Conservation (phyloP, 306 rosid species). For the Lathyrus oleraceus region DNA sequence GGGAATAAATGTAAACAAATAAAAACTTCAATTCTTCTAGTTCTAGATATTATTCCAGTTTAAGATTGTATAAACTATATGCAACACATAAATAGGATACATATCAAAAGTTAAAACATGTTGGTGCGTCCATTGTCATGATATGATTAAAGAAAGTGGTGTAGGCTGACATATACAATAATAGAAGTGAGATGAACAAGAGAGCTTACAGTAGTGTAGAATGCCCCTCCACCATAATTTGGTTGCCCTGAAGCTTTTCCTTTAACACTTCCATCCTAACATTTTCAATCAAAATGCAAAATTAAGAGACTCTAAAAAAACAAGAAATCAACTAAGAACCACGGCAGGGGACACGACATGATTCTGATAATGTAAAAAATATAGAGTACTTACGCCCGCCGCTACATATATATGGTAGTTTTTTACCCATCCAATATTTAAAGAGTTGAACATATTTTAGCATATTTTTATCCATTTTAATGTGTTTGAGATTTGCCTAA, state of each 20-base stretch:
- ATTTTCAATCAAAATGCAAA: conserved; percentile 7
- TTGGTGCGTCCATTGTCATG: conserved; percentile 1
- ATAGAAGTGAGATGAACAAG: conserved; percentile 17
- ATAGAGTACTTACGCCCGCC: no score
- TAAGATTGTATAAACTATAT: neutral
- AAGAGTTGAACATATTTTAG: no score
- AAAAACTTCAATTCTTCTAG: neutral
- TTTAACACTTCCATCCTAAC: conserved; percentile 43
- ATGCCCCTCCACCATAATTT: conserved; percentile 53
- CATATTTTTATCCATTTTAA: no score
- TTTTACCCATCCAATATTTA: no score
- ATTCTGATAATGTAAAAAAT: no score
- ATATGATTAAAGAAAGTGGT: conserved; percentile 10
- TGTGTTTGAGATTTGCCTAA: no score
- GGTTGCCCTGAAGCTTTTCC: conserved; percentile 55
- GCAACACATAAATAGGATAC: neutral
- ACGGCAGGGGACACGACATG: no score
- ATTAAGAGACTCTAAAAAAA: neutral
- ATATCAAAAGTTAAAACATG: conserved; percentile 8
- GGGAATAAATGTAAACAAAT: neutral
- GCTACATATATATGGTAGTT: no score
- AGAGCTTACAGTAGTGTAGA: conserved; percentile 46
- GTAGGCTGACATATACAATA: neutral
- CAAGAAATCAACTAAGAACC: neutral
- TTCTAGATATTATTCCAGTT: neutral